phyloP scores from a whole-genome alignment of 495 filamentous ascomycete genomes.

The Penicillium egyptiacum region DNA sequence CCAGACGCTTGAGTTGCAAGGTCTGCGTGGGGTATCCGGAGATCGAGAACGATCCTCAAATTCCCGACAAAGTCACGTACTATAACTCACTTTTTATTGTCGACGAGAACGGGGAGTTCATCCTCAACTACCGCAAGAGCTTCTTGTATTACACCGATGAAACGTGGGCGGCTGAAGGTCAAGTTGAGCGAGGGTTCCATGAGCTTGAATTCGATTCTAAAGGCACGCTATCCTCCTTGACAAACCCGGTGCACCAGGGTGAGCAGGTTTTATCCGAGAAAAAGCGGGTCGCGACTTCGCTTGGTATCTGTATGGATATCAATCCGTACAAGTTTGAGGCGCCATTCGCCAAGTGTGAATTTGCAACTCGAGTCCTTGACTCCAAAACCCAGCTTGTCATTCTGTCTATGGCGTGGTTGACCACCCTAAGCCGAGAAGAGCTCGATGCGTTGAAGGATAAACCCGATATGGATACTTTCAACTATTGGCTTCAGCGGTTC shows the following conservation, averaged over 20 bases:
- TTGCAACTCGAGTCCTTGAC: constrained; percentile 74
- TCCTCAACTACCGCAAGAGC: constrained; percentile 84
- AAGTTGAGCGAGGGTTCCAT: constrained; percentile 52
- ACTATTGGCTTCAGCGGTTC: constrained; percentile 87
- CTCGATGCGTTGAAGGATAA: constrained; percentile 48
- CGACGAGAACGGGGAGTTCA: constrained; percentile 64
- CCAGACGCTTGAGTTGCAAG: constrained; percentile 68
- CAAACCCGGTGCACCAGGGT: background rate
- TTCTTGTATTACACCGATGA: constrained; percentile 92
- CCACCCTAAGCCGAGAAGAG: constrained; percentile 48
- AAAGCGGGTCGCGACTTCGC: constrained; percentile 56
- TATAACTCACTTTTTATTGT: constrained; percentile 88
- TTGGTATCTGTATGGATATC: constrained; percentile 83
- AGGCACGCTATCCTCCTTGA: background rate
- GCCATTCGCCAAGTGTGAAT: constrained; percentile 79
- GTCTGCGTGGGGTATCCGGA: constrained; percentile 94
- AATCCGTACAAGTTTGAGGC: constrained; percentile 75
- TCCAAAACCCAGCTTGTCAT: constrained; percentile 69
- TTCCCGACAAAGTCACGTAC: constrained; percentile 36
- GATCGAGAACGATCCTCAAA: constrained; percentile 30
- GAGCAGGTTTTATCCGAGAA: constrained; percentile 8
- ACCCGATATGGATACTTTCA: constrained; percentile 77
- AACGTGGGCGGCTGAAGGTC: constrained; percentile 82
- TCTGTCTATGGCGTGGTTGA: constrained; percentile 88
- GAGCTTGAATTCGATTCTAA: constrained; percentile 32